Base-by-base conservation (phyloP, 129 eudicot species). In the Gnaphalium uliginosum region DNA sequence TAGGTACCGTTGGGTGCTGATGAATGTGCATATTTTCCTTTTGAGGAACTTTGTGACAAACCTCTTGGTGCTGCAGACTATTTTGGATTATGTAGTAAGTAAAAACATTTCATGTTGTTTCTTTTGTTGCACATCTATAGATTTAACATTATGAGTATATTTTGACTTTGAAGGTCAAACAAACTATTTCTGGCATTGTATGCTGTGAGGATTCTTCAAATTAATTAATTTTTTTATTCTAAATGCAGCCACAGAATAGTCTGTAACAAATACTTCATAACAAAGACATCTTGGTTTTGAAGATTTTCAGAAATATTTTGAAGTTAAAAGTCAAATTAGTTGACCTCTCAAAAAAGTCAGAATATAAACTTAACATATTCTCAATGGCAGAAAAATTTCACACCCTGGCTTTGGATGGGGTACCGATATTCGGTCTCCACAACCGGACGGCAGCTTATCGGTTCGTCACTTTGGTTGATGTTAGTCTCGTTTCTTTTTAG, bases 51-150 rank as follows among this genome's bases (percentile, higher is more conserved):
- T 2, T 93, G 98, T 69, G 98, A 93, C 76, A 87, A 83, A 80
- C 98, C 98, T 59, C 92, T 90, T 81, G 98, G 98, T n/a, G 98
- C 98, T 41, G 98, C 98, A 18, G 98, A 93, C 81, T 93, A 93
- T 82, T 86, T 88, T 79, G 98, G 96, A 65, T 80, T 93, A 48
- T 93, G 83, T 69, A 90, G 98, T 93, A 90, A 93, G 98, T 69
- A 50, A 43, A 35, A 56, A 18, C 48, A 41, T 21, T 76, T 71
- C 51, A 24, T 5, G 51, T 14, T 46, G 51, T 35, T 53, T n/a
- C 10, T 4, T 66, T 51, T 50, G 72, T 65, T 50, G 11, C 19
- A 13, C 50, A 29, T 63, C 19, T 23, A 10, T 24, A 59, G 17
- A 46, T 3, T 46, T 46, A 46, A 46, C 54, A 76, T 10, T 18